phyloP scores from a whole-genome alignment of 306 rosid species.

The Inga leiocalycina region DNA sequence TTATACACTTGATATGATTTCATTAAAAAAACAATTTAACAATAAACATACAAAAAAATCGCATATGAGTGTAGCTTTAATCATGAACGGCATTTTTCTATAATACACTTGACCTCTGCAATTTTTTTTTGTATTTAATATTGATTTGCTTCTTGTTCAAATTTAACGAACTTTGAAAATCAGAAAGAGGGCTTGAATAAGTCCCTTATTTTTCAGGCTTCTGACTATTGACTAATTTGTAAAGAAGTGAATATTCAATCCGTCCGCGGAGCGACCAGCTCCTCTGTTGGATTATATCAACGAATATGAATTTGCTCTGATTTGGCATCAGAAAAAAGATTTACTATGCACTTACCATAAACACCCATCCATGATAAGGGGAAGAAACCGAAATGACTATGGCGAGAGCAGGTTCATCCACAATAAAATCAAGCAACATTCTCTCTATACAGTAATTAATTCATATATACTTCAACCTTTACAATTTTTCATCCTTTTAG shows the following conservation, averaged over 20 bases:
- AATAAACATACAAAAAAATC: too few relatives aligned
- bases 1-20: neutral
- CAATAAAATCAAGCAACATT: neutral
- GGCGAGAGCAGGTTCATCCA: neutral
- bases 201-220: slow-evolving; percentile 1
- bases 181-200: neutral
- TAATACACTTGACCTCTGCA: neutral
- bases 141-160: neutral
- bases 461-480: neutral
- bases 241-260: neutral
- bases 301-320: neutral
- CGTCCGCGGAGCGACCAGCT: neutral
- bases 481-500: slow-evolving; percentile 11
- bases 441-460: neutral
- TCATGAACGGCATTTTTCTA: neutral
- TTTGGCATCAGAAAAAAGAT: neutral
- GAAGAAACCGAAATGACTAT: neutral
- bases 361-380: neutral
- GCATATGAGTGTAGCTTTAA: neutral
- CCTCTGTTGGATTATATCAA: neutral
- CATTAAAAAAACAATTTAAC: neutral
- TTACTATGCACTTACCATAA: neutral
- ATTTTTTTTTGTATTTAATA: neutral
- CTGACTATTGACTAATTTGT: slow-evolving; percentile 20
- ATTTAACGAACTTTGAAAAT: neutral